Base-by-base conservation (phyloP, 2,329 filamentous ascomycete species). In the Paramyrothecium sp. region DNA sequence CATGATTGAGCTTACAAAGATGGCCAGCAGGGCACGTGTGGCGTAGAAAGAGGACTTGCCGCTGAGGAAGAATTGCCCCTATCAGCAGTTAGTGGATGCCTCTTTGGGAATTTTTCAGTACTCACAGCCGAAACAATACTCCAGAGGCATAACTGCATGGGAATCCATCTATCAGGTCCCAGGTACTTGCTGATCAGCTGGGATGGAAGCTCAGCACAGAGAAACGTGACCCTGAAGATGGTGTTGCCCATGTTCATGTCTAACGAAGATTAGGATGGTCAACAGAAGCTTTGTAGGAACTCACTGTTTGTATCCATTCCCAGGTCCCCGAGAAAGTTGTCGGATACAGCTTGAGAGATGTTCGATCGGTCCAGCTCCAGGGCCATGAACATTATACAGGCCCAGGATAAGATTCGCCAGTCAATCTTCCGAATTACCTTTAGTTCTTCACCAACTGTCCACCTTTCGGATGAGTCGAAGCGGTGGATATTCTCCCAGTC, bases 141-240 rank as follows among this genome's bases (percentile, higher is more conserved):
- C 82, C 82, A 85, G 3, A 78, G 73, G 5, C 79, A 70, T 74
- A 87, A 83, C 63, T 85, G 82, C 54, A 81, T 71, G 0, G 84
- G 85, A 53, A 87, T 85, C 83, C 82, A 86, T 23, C 80, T 76
- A 60, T 87, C 83, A 1, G 81, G 82, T 0, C 81, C 84, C 54
- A 84, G 67, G 76, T 77, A 84, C 67, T 88, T 84, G 58, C 74
- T 77, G 41, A 87, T 72, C 17, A 89, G 73, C 64, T 88, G 84
- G 0, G 83, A 87, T 0, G 86, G 86, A 1, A 89, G 73, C 54
- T 74, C 71, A n/a, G 72, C 69, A 46, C 63, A 61, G 12, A 73
- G 63, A 54, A 73, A 74, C 1, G 65, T 58, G 1, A 72, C 52
- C 50, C 58, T 60, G 63, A 73, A 73, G 8, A 73, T 57, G 0